phyloP scores from a whole-genome alignment of 2,329 filamentous ascomycete species.

The Scedosporium apiospermum region DNA sequence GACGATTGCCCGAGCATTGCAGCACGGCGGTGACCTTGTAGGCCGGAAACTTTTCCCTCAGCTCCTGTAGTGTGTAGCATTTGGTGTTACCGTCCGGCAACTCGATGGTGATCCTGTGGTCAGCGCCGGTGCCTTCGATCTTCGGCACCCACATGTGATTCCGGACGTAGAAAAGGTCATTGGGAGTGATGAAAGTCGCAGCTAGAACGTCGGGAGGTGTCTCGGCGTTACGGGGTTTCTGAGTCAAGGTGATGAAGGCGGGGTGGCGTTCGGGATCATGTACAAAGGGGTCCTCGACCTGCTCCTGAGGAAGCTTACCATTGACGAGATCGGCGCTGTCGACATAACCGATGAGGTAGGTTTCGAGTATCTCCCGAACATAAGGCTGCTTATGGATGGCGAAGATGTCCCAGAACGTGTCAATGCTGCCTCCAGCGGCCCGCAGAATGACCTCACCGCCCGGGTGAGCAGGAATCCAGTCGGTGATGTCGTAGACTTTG shows the following conservation, averaged over 20 bases:
- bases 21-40: constrained; percentile 44
- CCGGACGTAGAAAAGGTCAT: constrained; percentile 47
- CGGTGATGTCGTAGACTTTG: constrained; percentile 62
- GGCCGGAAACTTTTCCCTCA: constrained; percentile 40
- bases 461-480: constrained; percentile 56
- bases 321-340: constrained; percentile 49
- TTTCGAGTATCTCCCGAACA: constrained; percentile 54
- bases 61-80: constrained; percentile 43
- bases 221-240: constrained; percentile 52
- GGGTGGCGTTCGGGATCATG: constrained; percentile 43
- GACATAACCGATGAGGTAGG: constrained; percentile 54
- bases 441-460: constrained; percentile 59
- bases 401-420: constrained; percentile 63
- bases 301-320: constrained; percentile 40
- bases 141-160: constrained; percentile 57
- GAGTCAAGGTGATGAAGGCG: constrained; percentile 39
- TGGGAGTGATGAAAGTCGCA: constrained; percentile 43
- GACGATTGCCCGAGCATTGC: constrained; percentile 53
- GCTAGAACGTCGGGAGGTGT: constrained; percentile 40
- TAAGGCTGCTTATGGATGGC: constrained; percentile 57
- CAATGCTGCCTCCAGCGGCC: constrained; percentile 54
- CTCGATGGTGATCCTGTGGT: constrained; percentile 43
- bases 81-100: constrained; percentile 43
- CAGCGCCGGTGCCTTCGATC: constrained; percentile 24
- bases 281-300: constrained; percentile 52